phyloP scores from a whole-genome alignment of 108 stramenopile genomes.

The Fragilaria radians region DNA sequence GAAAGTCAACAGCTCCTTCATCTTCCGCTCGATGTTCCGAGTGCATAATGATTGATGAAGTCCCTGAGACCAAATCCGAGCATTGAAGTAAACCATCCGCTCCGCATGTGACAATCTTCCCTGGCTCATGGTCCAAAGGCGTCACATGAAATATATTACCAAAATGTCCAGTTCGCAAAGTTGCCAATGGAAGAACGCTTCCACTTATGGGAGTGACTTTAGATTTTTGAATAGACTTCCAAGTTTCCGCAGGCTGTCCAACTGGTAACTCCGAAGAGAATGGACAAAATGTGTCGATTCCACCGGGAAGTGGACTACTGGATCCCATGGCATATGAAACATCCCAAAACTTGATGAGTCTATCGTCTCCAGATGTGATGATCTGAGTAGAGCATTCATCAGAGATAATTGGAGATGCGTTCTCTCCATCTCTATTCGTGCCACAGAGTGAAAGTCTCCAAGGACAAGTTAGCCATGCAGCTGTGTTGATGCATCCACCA shows the following conservation, averaged over 20 bases:
- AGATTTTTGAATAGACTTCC: background rate
- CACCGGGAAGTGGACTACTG: slow-evolving; percentile 48
- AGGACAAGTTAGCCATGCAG: slow-evolving; percentile 63
- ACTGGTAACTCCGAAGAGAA: slow-evolving; percentile 31
- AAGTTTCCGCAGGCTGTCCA: background rate
- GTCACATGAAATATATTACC: slow-evolving; percentile 77
- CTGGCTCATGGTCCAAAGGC: slow-evolving; percentile 40
- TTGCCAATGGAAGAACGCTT: slow-evolving; percentile 50
- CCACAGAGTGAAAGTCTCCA: slow-evolving; percentile 52
- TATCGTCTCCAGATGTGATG: slow-evolving; percentile 72
- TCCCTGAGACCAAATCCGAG: slow-evolving; percentile 34
- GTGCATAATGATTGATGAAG: slow-evolving; percentile 40
- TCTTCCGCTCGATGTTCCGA: slow-evolving; percentile 37
- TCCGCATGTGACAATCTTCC: slow-evolving; percentile 69
- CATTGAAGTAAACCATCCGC: slow-evolving; percentile 73
- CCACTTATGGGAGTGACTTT: slow-evolving; percentile 30
- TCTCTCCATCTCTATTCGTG: slow-evolving; percentile 1
- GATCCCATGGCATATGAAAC: slow-evolving; percentile 64
- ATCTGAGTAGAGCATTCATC: slow-evolving; percentile 65
- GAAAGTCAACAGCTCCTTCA: background rate
- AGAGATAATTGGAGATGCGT: background rate
- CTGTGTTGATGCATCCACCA: slow-evolving; percentile 81
- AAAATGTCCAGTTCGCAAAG: slow-evolving; percentile 60
- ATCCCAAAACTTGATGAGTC: slow-evolving; percentile 74
- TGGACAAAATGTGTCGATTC: slow-evolving; percentile 44